phyloP scores from a whole-genome alignment of 129 eudicot genomes.

The Pulicaria dysenterica region DNA sequence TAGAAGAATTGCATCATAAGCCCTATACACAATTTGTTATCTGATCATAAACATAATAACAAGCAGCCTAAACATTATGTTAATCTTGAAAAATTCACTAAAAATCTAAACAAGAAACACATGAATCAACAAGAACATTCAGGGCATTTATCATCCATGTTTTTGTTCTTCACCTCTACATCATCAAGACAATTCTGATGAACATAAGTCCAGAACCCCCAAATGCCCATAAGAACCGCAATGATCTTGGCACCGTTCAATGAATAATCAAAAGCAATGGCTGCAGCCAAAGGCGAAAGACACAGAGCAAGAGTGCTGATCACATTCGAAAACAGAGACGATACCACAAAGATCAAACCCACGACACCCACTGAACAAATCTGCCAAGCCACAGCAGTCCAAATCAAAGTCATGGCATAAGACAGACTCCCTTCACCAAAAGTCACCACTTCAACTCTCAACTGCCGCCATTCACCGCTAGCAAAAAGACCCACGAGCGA shows the following conservation, averaged over 20 bases:
- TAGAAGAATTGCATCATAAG: conserved; percentile 12
- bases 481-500: conserved; percentile 66
- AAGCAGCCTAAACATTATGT: background rate
- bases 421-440: conserved; percentile 51
- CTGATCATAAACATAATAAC: conserved; percentile 14
- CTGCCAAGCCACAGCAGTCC: conserved; percentile 79
- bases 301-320: conserved; percentile 64
- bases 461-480: conserved; percentile 74
- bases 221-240: conserved; percentile 67
- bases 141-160: background rate
- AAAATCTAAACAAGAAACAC: background rate
- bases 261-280: conserved; percentile 49
- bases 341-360: conserved; percentile 67
- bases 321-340: conserved; percentile 73
- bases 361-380: conserved; percentile 74
- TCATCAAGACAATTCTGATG: conserved; percentile 68
- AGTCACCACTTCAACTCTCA: conserved; percentile 48
- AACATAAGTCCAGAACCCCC: conserved; percentile 68
- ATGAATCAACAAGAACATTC: conserved; percentile 23
- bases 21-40: conserved; percentile 27
- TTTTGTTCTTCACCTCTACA: conserved; percentile 26
- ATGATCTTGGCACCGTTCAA: conserved; percentile 60
- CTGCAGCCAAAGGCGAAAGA: conserved; percentile 64
- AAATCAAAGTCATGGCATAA: conserved; percentile 65
- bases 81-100: conserved; percentile 9